Evolutionary conservation across 2,329 filamentous ascomycete genomes (phyloP).

Genomic region (Cladosporium halotolerans): DNA sequence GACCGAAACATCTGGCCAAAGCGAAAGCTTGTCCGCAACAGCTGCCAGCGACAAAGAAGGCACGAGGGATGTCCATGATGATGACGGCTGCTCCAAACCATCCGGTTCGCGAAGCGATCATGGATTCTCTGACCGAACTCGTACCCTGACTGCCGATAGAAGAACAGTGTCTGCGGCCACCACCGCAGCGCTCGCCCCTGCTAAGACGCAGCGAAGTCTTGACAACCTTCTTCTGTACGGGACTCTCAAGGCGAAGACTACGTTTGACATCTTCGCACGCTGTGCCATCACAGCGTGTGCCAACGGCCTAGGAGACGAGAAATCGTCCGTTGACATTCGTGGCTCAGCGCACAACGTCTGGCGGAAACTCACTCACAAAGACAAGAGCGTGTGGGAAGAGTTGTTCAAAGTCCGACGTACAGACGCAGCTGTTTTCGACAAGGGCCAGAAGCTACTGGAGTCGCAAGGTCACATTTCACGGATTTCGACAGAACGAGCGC

Average conservation of each 20-base stretch:
- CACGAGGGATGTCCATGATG: too few species aligned
- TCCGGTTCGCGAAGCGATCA: too few species aligned
- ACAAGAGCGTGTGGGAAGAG: background rate
- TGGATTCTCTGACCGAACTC: too few species aligned
- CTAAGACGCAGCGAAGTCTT: too few species aligned
- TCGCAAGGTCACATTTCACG: background rate
- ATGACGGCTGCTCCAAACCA: too few species aligned
- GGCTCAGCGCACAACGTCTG: background rate
- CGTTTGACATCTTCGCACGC: background rate
- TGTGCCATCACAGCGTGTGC: background rate
- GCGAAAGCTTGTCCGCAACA: too few species aligned
- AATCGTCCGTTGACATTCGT: background rate
- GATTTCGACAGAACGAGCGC: too few species aligned
- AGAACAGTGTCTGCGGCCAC: too few species aligned
- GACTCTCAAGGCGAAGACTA: background rate
- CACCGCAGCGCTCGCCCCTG: too few species aligned
- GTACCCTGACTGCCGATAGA: too few species aligned
- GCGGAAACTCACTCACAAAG: background rate
- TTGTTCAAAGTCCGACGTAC: background rate
- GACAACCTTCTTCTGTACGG: background rate
- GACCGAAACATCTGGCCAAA: too few species aligned
- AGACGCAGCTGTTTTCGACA: background rate
- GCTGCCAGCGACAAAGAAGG: too few species aligned
- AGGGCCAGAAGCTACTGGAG: background rate
- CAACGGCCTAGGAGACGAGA: background rate